Evolutionary conservation across 495 filamentous ascomycete species (phyloP).

Genomic region (Podospora appendiculata): DNA sequence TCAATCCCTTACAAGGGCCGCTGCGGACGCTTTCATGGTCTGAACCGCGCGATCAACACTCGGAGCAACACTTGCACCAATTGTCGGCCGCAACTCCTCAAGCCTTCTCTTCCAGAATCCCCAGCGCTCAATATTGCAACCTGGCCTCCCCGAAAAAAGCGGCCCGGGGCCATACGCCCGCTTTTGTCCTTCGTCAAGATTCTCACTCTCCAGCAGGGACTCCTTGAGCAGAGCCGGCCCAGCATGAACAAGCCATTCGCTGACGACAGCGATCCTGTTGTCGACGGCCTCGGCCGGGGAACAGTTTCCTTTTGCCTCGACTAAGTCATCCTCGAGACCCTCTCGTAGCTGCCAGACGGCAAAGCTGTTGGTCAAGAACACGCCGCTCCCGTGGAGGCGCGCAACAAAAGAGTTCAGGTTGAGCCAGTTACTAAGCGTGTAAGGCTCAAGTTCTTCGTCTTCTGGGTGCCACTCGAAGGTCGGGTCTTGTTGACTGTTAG

Average conservation of each 20-base stretch:
- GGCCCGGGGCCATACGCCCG: not conserved
- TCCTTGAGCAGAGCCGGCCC: constrained; percentile 1
- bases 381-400: constrained; percentile 1
- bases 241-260: constrained; percentile 5
- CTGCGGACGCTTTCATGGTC: not conserved
- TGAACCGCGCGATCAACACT: constrained; percentile 1
- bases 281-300: constrained; percentile 5
- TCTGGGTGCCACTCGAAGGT: constrained; percentile 4
- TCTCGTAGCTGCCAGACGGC: not conserved
- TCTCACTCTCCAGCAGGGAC: constrained; percentile 3
- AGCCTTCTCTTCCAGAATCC: constrained; percentile 7
- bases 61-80: not conserved
- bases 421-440: not conserved
- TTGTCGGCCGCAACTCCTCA: not conserved
- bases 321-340: not conserved
- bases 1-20: not conserved
- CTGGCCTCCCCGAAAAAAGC: not conserved
- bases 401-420: constrained; percentile 4
- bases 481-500: not conserved
- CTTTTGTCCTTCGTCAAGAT: not conserved
- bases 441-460: not conserved
- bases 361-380: not conserved
- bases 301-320: constrained; percentile 5
- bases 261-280: constrained; percentile 4
- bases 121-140: constrained; percentile 3